A percentile compares a stretch with the other conserved stretches of the same genome.
phyloP scores from a whole-genome alignment of 805 yeast species.

The Pichia phayaonensis region DNA sequence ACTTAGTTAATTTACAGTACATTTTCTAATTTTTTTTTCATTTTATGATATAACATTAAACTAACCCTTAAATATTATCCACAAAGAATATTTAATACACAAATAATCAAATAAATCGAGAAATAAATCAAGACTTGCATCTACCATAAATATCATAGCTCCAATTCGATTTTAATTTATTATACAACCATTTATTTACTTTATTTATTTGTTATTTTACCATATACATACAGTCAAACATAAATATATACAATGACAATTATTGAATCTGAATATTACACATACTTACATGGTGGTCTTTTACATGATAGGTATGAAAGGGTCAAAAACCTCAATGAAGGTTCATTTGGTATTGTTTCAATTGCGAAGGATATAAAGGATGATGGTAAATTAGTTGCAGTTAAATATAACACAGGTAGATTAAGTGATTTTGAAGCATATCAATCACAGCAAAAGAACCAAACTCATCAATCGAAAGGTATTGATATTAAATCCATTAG shows the following conservation, averaged over 20 bases:
- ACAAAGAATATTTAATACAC: background rate
- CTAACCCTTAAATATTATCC: background rate
- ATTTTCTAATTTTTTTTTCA: background rate
- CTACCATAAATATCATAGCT: background rate
- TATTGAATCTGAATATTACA: constrained; percentile 17
- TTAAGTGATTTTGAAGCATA: constrained; percentile 34
- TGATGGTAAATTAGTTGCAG: constrained; percentile 56
- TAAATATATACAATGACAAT: background rate
- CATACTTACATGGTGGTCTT: constrained; percentile 32
- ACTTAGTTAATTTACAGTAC: background rate
- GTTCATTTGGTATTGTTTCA: constrained; percentile 89
- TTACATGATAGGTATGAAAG: constrained; percentile 58
- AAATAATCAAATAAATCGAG: background rate
- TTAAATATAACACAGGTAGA: constrained; percentile 70
- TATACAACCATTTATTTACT: background rate
- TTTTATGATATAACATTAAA: background rate
- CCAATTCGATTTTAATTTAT: background rate
- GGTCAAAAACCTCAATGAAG: constrained; percentile 74
- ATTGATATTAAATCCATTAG: constrained; percentile 10
- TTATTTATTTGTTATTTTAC: background rate
- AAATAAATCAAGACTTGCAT: background rate
- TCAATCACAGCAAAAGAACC: constrained; percentile 7
- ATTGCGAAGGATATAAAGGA: constrained; percentile 64
- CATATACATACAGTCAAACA: background rate
- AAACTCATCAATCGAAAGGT: constrained; percentile 4